Conservation (phyloP, 208 protist genomes). For the Borovskyia barvae region DNA sequence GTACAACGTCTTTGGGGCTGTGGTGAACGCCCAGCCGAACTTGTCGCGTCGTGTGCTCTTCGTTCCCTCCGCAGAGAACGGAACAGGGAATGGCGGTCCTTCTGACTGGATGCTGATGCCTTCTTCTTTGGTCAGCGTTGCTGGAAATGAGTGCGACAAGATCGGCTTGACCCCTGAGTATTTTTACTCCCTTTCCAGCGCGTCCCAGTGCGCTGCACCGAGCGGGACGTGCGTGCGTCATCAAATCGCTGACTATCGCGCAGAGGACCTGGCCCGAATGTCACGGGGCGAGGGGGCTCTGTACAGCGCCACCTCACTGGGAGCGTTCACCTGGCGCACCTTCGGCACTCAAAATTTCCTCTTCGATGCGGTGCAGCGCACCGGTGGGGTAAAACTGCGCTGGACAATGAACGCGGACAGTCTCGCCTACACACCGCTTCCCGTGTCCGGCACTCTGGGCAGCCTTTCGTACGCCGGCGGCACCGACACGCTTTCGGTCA, state of each 20-base stretch:
- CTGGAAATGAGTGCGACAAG: slow-evolving; percentile 59
- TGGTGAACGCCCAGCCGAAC: not conserved
- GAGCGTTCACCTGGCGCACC: slow-evolving; percentile 16
- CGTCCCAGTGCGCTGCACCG: slow-evolving; percentile 25
- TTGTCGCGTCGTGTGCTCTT: slow-evolving; percentile 45
- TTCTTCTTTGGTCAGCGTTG: slow-evolving; percentile 33
- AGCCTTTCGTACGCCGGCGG: not conserved
- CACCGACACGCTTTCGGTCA: not conserved
- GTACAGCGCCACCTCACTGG: slow-evolving; percentile 50
- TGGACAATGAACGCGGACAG: slow-evolving; percentile 45
- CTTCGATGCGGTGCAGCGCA: slow-evolving; percentile 24
- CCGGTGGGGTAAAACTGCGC: slow-evolving; percentile 28
- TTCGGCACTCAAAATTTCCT: slow-evolving; percentile 12
- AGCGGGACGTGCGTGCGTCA: slow-evolving; percentile 46
- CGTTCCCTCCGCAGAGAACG: slow-evolving; percentile 20
- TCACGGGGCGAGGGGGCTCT: slow-evolving; percentile 19
- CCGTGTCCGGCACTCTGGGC: slow-evolving; percentile 26
- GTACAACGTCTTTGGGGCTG: not conserved
- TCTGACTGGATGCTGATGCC: slow-evolving; percentile 69
- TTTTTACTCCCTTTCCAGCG: slow-evolving; percentile 29
- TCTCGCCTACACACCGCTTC: slow-evolving; percentile 28
- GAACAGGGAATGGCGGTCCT: slow-evolving; percentile 1
- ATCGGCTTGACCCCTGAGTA: slow-evolving; percentile 58
- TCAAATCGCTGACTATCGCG: slow-evolving; percentile 63
- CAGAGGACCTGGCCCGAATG: slow-evolving; percentile 28